Evolutionary conservation across 257 asterid genomes (phyloP).

Genomic region (Oldenlandia corymbosa): DNA sequence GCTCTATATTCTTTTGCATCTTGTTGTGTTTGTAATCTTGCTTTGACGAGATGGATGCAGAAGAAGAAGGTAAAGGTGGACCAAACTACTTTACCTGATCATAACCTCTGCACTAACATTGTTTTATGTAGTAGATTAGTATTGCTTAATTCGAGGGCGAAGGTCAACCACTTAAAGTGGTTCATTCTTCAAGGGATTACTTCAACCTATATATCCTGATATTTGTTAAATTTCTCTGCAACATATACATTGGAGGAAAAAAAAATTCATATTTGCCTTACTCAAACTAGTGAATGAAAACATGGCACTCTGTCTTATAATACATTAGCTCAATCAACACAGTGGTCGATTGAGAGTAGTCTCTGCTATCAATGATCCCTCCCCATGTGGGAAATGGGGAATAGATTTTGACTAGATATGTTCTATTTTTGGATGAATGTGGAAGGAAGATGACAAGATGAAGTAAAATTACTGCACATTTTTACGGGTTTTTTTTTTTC

Average conservation of each 20-base stretch:
- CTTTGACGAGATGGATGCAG: slow-evolving; percentile 12
- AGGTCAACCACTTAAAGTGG: slow-evolving; percentile 59
- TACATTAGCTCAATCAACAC: no score
- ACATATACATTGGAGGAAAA: no score
- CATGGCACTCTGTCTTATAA: no score
- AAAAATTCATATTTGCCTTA: no score
- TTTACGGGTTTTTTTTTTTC: neutral
- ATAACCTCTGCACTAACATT: slow-evolving; percentile 18
- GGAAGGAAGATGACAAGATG: neutral
- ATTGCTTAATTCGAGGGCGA: slow-evolving; percentile 15
- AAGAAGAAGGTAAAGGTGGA: slow-evolving; percentile 19
- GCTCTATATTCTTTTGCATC: slow-evolving; percentile 1
- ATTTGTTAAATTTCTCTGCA: slow-evolving; percentile 2
- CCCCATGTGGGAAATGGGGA: neutral
- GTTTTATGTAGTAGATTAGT: neutral
- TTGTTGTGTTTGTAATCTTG: slow-evolving; percentile 21
- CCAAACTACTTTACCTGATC: slow-evolving; percentile 52
- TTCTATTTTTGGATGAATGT: neutral
- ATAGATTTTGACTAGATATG: neutral
- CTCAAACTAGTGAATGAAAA: no score
- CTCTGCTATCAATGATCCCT: no score
- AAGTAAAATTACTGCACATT: neutral
- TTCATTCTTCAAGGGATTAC: neutral
- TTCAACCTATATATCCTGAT: slow-evolving; percentile 4
- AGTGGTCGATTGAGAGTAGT: no score